These are phyloP conservation scores for Fusarium sp. DNA, from an alignment of 2,329 filamentous ascomycete genomes.

Conservation along the genomic window DNA sequence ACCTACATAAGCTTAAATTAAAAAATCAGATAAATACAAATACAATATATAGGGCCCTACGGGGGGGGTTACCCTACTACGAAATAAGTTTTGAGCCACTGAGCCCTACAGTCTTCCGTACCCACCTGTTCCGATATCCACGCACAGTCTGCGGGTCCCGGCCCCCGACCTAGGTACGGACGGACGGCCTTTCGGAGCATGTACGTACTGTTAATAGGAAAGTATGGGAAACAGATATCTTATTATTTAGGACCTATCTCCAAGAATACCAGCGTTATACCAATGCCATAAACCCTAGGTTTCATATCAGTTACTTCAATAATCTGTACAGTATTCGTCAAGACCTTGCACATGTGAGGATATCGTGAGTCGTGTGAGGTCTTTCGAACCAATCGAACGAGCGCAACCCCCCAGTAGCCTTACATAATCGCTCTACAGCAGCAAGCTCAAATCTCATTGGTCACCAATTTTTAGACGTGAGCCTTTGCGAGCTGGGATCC, in stretches of 20 bases:
- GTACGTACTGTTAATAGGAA: not conserved
- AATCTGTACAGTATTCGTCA: not conserved
- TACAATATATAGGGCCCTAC: no score
- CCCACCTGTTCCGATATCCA: slow-evolving; percentile 28
- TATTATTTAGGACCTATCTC: not conserved
- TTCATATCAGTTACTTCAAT: not conserved
- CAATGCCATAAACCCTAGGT: not conserved
- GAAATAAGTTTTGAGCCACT: no score
- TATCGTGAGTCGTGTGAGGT: slow-evolving; percentile 22
- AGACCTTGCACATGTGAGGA: slow-evolving; percentile 6
- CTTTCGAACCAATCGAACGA: slow-evolving; percentile 19
- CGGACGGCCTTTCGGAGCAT: slow-evolving; percentile 12
- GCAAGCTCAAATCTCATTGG: slow-evolving; percentile 33
- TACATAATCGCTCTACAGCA: slow-evolving; percentile 30
- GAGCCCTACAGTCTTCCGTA: no score
- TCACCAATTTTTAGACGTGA: slow-evolving; percentile 35
- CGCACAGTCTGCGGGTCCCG: slow-evolving; percentile 27
- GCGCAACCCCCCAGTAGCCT: not conserved
- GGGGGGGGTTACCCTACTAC: no score
- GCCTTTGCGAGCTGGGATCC: slow-evolving; percentile 14
- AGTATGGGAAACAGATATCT: not conserved
- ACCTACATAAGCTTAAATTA: no score
- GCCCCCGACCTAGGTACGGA: slow-evolving; percentile 13
- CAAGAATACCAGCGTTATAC: not conserved
- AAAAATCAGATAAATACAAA: no score